Base-by-base conservation (phyloP, 768 basidiomycete species). In the Boletus pseudopeckii region DNA sequence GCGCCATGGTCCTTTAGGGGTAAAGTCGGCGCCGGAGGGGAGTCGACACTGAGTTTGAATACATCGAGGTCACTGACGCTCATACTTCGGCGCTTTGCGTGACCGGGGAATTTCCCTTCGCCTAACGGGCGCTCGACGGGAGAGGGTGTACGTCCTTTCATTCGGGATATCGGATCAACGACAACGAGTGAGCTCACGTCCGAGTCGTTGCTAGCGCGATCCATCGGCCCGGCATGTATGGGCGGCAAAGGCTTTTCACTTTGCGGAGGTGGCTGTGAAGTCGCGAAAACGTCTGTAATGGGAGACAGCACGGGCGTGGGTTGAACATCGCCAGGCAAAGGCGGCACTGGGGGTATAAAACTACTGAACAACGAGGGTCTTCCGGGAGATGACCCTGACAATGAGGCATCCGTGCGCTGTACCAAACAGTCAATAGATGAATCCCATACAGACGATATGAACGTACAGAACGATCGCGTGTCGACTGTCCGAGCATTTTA, bases 401-500 rank as follows among this genome's bases (percentile, higher is more conserved):
- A 56, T 13, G 76, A 67, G 54, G 76, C 76, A 65, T 84, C 83
- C 17, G 81, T 82, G 73, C 81, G 83, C 84, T 85, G 52, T 39
- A 56, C 44, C 24, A 50, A 39, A 30, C 40, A n/a, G 40, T 68
- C 60, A 60, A 59, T 42, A 56, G 36, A 47, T 50, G 45, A 46
- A 8, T 32, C 48, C 51, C 22, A 45, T 4, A 32, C 56, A 52
- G 26, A 45, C 37, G 51, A 50, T 26, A 53, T 2, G 33, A 57
- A 69, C 79, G 67, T 70, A 90, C 88, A 50, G 83, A 84, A 70
- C 86, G 81, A 67, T 90, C 87, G 45, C 87, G 78, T 30, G 81
- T 77, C 45, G 73, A 76, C 60, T 85, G 80, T 4, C 88, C 88
- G 37, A 86, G 71, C 84, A 92, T 86, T 71, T 85, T 90, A 3